Conservation (phyloP, 495 filamentous ascomycete species). For the Penicillium nucicola region DNA sequence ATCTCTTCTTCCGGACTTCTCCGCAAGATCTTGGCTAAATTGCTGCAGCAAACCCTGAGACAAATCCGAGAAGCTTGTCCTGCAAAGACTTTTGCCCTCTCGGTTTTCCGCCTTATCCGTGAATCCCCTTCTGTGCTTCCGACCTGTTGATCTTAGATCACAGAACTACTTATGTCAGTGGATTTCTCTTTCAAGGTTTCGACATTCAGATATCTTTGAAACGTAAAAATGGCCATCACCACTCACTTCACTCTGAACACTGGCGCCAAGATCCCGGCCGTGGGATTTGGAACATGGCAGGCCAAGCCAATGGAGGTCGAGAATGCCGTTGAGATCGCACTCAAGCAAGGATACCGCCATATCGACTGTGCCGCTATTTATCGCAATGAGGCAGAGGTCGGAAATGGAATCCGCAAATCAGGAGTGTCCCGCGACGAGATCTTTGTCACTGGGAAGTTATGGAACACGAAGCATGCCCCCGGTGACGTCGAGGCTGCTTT, state of each 20-base stretch:
- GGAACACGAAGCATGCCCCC: constrained; percentile 34
- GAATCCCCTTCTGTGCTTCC: not conserved
- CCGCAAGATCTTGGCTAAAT: not conserved
- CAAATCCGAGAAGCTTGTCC: no score
- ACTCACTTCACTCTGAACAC: constrained; percentile 43
- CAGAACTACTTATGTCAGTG: no score
- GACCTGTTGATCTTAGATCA: no score
- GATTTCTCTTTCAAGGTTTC: not conserved
- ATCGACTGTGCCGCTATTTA: constrained; percentile 72
- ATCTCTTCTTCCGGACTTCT: not conserved
- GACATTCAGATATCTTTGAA: no score
- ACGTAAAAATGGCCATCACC: constrained; percentile 33
- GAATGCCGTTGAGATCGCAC: constrained; percentile 34
- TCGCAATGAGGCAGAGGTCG: constrained; percentile 65
- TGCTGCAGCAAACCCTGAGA: no score
- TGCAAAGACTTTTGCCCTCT: not conserved
- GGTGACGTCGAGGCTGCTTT: constrained; percentile 42
- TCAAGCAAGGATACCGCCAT: constrained; percentile 64
- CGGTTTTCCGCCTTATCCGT: not conserved
- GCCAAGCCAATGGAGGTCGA: constrained; percentile 33
- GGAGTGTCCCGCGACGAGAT: constrained; percentile 59
- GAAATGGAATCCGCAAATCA: constrained; percentile 55
- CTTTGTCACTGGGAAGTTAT: constrained; percentile 73
- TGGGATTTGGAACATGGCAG: constrained; percentile 37
- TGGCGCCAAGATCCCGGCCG: constrained; percentile 35